Evolutionary conservation across 345 rosid species (phyloP).

Genomic region (Adansonia digitata): DNA sequence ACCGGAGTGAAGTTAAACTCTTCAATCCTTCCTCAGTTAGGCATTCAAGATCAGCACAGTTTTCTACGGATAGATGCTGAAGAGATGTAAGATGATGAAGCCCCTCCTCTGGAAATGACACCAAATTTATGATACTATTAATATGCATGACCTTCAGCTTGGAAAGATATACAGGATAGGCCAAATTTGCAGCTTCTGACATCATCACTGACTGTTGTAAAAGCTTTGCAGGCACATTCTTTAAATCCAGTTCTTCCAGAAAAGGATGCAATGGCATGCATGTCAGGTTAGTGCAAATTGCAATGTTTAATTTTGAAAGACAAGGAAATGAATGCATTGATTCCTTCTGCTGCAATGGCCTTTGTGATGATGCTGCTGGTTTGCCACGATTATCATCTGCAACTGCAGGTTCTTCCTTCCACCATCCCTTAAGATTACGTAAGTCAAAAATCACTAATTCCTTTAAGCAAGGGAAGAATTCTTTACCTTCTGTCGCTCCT

Average conservation of each 20-base stretch:
- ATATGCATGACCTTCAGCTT: conserved; percentile 5
- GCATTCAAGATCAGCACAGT: conserved; percentile 1
- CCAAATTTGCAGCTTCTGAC: background rate
- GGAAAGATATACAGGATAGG: conserved; percentile 2
- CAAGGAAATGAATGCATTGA: conserved; percentile 2
- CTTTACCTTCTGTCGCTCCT: background rate
- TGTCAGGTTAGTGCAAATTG: conserved; percentile 9
- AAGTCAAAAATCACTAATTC: conserved; percentile 8
- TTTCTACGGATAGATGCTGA: conserved; percentile 6
- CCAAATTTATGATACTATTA: conserved; percentile 3
- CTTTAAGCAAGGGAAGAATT: conserved; percentile 13
- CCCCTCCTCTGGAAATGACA: conserved; percentile 5
- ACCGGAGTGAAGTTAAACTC: conserved; percentile 8
- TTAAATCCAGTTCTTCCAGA: conserved; percentile 11
- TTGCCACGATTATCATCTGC: no score
- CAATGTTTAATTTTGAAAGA: conserved; percentile 7
- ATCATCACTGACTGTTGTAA: background rate
- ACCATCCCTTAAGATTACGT: conserved; percentile 12
- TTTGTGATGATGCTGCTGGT: background rate
- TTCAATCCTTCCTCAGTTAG: conserved; percentile 2
- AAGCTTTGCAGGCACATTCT: background rate
- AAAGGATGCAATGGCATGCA: background rate
- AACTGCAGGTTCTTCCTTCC: conserved; percentile 8
- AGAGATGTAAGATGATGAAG: conserved; percentile 11
- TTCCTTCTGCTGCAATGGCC: background rate